Evolutionary conservation across 306 rosid species (phyloP).

Genomic region (Delonix regia): DNA sequence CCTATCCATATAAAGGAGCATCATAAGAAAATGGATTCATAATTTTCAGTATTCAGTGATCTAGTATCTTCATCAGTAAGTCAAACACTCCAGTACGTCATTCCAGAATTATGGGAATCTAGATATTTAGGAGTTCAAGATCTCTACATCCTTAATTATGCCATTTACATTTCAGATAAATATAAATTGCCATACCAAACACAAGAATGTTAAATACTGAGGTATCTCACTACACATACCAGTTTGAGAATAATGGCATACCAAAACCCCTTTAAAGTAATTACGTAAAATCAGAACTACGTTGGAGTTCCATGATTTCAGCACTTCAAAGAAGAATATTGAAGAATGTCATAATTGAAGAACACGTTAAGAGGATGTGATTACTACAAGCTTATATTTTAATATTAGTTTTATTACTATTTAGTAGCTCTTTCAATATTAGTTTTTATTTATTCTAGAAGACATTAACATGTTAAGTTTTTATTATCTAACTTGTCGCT

Average conservation of each 20-base stretch:
- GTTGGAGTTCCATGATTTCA: too few relatives aligned
- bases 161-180: background rate
- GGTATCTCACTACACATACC: background rate
- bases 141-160: background rate
- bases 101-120: background rate
- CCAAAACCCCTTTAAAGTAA: background rate
- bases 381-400: too few relatives aligned
- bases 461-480: too few relatives aligned
- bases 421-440: too few relatives aligned
- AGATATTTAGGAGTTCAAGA: background rate
- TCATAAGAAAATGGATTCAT: background rate
- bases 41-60: background rate
- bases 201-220: background rate
- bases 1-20: background rate
- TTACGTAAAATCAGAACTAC: constrained; percentile 15
- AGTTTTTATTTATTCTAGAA: too few relatives aligned
- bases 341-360: too few relatives aligned
- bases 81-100: background rate
- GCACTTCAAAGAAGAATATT: too few relatives aligned
- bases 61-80: background rate
- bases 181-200: background rate
- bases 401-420: too few relatives aligned
- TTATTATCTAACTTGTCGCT: too few relatives aligned
- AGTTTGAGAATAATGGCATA: background rate
- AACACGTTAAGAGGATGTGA: too few relatives aligned